Percentiles rank a stretch among this genome's conserved stretches.
Conservation (phyloP, 148 eudicot genomes). For the Hydrangea macrophylla region DNA sequence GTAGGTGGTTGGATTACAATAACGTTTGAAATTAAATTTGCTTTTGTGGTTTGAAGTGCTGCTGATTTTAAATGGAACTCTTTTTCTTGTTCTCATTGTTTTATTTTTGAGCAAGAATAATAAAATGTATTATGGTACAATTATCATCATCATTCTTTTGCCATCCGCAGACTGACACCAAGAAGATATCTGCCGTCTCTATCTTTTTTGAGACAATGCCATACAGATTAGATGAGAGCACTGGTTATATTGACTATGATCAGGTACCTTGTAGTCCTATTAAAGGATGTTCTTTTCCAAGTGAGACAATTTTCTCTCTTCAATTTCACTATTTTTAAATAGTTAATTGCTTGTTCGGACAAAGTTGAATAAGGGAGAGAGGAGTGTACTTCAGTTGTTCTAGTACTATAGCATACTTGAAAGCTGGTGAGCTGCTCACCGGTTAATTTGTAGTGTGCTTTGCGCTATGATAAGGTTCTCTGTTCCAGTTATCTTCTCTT, state of each 20-base stretch:
- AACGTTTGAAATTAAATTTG: background rate
- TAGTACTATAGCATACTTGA: too few relatives aligned
- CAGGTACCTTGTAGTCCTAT: conserved; percentile 52
- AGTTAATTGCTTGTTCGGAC: background rate
- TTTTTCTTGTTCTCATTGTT: too few relatives aligned
- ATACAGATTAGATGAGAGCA: conserved; percentile 91
- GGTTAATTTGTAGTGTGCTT: background rate
- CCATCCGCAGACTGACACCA: conserved; percentile 84
- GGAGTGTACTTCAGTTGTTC: background rate
- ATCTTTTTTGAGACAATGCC: conserved; percentile 99
- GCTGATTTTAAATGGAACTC: background rate
- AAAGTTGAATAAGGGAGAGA: background rate
- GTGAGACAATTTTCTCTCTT: background rate
- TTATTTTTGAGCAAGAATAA: background rate
- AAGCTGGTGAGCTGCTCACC: background rate
- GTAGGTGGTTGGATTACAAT: background rate
- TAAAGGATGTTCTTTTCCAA: background rate
- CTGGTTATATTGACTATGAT: conserved; percentile 94
- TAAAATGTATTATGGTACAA: background rate
- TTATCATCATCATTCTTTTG: background rate
- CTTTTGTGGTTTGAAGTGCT: background rate
- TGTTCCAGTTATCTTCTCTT: background rate
- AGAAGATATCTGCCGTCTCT: conserved; percentile 98
- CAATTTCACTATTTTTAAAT: background rate
- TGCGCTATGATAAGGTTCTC: background rate